A percentile compares a stretch with the other conserved stretches of the same genome.
Evolutionary conservation across 129 eudicot genomes (phyloP).

Genomic region (Pittosporum tobira): DNA sequence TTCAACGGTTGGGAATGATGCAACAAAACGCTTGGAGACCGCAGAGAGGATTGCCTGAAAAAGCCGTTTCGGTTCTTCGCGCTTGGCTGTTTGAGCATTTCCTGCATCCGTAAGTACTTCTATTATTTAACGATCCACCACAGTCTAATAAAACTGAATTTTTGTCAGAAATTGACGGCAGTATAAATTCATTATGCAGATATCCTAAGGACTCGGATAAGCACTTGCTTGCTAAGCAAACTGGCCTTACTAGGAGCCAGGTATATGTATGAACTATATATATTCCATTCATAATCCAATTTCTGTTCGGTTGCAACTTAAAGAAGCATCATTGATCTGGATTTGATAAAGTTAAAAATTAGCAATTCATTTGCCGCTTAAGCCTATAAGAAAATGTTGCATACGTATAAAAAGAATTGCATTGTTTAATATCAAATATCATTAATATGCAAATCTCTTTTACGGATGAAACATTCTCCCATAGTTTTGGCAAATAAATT

Average conservation of each 20-base stretch:
- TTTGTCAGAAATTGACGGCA: background rate
- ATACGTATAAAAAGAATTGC: no score
- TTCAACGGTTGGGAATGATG: conserved; percentile 43
- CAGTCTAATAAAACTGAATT: background rate
- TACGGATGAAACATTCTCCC: no score
- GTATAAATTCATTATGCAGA: conserved; percentile 14
- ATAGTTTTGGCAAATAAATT: no score
- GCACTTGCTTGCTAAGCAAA: conserved; percentile 47
- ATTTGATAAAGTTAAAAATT: no score
- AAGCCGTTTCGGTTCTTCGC: conserved; percentile 43
- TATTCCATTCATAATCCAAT: conserved; percentile 3
- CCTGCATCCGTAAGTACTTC: conserved; percentile 40
- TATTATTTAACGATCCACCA: no score
- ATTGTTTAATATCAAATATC: no score
- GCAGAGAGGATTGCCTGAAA: conserved; percentile 52
- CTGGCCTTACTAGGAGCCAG: conserved; percentile 58
- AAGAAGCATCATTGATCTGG: no score
- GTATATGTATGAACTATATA: conserved; percentile 8
- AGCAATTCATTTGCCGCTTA: no score
- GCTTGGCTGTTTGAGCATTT: conserved; percentile 61
- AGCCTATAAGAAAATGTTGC: no score
- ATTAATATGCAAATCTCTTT: no score
- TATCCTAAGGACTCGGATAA: conserved; percentile 67
- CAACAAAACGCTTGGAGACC: conserved; percentile 54
- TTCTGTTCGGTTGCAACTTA: no score